Percentiles rank a stretch among this genome's conserved stretches.
Conservation (phyloP, 257 asterid species). For the Jasminum sambac region DNA sequence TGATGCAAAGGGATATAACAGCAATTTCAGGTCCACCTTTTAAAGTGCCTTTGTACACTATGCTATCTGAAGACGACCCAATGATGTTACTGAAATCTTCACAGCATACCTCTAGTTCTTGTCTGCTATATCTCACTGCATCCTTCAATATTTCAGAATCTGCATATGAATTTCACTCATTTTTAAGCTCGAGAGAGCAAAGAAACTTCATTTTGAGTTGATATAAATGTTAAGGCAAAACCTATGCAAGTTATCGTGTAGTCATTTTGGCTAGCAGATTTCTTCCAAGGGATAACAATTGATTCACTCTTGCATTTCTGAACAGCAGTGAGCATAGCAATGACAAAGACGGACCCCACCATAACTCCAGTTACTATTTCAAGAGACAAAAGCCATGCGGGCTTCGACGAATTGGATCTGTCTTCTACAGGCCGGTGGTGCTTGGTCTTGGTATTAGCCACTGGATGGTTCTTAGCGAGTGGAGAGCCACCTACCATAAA, state of each 20-base stretch:
- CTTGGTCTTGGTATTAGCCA: conserved; percentile 28
- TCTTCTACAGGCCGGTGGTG: conserved; percentile 41
- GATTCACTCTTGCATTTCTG: conserved; percentile 58
- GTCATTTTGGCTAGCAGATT: conserved; percentile 64
- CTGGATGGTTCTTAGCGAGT: conserved; percentile 40
- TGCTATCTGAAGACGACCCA: conserved; percentile 56
- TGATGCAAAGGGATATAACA: conserved; percentile 67
- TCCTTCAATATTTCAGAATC: conserved; percentile 78
- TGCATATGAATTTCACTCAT: conserved; percentile 30
- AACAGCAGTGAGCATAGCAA: conserved; percentile 53
- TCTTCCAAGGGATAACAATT: conserved; percentile 74
- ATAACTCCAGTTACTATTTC: conserved; percentile 73
- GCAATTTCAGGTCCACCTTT: conserved; percentile 87
- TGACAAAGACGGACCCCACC: conserved; percentile 53
- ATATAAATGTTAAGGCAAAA: conserved; percentile 25
- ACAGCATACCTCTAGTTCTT: conserved; percentile 85
- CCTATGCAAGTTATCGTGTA: conserved; percentile 58
- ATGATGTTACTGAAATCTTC: conserved; percentile 96
- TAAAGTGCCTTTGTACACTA: conserved; percentile 81
- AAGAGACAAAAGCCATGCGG: conserved; percentile 77
- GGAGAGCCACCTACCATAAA: conserved; percentile 46
- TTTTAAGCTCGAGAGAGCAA: conserved; percentile 2
- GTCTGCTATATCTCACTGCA: conserved; percentile 60
- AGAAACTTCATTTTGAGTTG: conserved; percentile 8
- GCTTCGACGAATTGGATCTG: conserved; percentile 53